Conservation (phyloP, 1,284 basidiomycete genomes). For the Ceratobasidium theobromae region DNA sequence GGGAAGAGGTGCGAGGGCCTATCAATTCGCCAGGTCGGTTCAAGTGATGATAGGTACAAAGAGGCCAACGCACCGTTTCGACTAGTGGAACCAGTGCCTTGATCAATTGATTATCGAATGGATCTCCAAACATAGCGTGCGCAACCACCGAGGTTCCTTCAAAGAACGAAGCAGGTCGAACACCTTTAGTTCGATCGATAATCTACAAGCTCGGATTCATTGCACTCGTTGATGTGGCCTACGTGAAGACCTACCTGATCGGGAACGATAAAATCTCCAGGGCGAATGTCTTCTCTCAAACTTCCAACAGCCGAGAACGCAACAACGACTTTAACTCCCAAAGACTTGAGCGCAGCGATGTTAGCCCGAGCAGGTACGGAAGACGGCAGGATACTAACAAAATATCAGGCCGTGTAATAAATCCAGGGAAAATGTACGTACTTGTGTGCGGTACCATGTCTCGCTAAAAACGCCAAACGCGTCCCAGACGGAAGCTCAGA, state of each 20-base stretch:
- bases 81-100: conserved; percentile 71
- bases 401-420: neutral
- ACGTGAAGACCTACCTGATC: conserved; percentile 53
- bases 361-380: conserved; percentile 85
- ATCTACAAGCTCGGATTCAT: no score
- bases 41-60: no score
- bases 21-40: neutral
- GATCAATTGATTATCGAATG: conserved; percentile 70
- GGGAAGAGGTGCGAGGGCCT: conserved; percentile 17
- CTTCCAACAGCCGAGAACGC: conserved; percentile 97
- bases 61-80: conserved; percentile 48
- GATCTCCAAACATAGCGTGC: conserved; percentile 93
- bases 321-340: conserved; percentile 86
- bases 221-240: no score
- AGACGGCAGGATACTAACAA: conserved; percentile 64
- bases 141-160: conserved; percentile 80
- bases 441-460: conserved; percentile 81
- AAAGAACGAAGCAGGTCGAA: conserved; percentile 86
- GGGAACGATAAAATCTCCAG: conserved; percentile 87
- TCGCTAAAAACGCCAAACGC: conserved; percentile 86
- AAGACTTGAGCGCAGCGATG: conserved; percentile 90
- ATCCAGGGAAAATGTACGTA: conserved; percentile 41
- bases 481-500: conserved; percentile 75
- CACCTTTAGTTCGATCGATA: conserved; percentile 94
- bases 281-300: conserved; percentile 91